Base-by-base conservation (phyloP, 192 early-diverging fungal species). In the Entomortierella lignicola region DNA sequence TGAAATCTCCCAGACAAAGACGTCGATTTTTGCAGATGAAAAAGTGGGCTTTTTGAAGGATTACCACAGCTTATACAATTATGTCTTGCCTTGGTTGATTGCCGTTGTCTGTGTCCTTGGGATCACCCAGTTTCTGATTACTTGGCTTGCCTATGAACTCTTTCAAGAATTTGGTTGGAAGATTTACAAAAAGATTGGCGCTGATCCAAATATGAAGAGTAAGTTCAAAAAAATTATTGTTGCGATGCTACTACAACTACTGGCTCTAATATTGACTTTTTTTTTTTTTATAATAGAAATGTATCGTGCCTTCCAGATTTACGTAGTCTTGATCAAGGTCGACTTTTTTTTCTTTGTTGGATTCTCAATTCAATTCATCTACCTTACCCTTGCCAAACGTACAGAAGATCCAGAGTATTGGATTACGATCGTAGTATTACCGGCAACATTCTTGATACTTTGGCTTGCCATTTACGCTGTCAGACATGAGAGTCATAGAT, bases 301-400 rank as follows among this genome's bases (percentile, higher is more conserved):
- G 87, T 90, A 87, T 67, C 86, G 89, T 39, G 82, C 81, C 43
- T 95, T 94, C 77, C 93, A 95, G 60, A 87, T 95, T 62, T 93
- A 92, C 70, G 59, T 95, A 70, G 75, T 92, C 30, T 89, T 60
- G 91, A 95, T 94, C 50, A 94, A 94, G 82, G 87, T 94, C 30
- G 91, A 93, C 64, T 81, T 93, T 29, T 93, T 93, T 72, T 94
- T 94, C 58, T 92, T 95, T 71, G 85, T 95, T 43, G 87, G 91
- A 10, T 91, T 92, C 59, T 92, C 91, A 12, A 87, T 94, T 47
- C 92, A 94, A 69, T 88, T 86, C 64, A 87, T 94, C 3, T 95
- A 92, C 69, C 61, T 93, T 25, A 81, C 90, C 6, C 77, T 94
- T 23, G 87, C 89, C 8, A 80, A 87, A 15, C 65, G 77, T 27